These are phyloP conservation scores for Botryotinia calthae DNA, from an alignment of 2,329 filamentous ascomycete species.

Conservation along the genomic window DNA sequence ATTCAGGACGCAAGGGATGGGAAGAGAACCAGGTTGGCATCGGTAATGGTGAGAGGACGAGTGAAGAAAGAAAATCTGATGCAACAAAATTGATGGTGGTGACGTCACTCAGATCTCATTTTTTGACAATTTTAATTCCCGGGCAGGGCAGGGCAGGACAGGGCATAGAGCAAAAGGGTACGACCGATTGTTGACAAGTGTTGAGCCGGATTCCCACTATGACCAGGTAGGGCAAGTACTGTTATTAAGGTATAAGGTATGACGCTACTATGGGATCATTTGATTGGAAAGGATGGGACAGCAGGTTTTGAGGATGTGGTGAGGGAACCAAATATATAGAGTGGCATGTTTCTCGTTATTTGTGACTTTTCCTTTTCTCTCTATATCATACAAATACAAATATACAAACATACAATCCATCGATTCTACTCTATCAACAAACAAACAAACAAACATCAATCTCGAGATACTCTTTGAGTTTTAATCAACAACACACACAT, in stretches of 20 bases:
- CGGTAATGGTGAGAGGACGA: background rate
- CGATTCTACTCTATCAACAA: background rate
- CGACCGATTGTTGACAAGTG: background rate
- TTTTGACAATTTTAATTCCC: background rate
- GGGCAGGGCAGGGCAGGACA: background rate
- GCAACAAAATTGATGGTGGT: background rate
- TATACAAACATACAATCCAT: slow-evolving; percentile 7
- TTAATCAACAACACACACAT: background rate
- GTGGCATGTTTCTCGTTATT: background rate
- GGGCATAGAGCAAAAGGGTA: background rate
- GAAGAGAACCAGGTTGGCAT: background rate
- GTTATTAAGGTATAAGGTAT: slow-evolving; percentile 13
- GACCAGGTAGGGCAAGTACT: background rate
- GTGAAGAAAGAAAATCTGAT: slow-evolving; percentile 4
- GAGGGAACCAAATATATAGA: background rate
- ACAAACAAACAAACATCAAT: background rate
- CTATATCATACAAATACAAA: slow-evolving; percentile 5
- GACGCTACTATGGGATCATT: slow-evolving; percentile 2
- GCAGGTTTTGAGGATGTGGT: background rate
- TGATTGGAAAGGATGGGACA: background rate
- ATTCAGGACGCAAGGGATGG: background rate
- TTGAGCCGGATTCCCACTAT: background rate
- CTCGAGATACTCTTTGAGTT: background rate
- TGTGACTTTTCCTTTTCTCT: background rate
- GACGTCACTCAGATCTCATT: background rate